Base-by-base conservation (phyloP, 2,329 filamentous ascomycete genomes). In the Magnaporthales sp. region DNA sequence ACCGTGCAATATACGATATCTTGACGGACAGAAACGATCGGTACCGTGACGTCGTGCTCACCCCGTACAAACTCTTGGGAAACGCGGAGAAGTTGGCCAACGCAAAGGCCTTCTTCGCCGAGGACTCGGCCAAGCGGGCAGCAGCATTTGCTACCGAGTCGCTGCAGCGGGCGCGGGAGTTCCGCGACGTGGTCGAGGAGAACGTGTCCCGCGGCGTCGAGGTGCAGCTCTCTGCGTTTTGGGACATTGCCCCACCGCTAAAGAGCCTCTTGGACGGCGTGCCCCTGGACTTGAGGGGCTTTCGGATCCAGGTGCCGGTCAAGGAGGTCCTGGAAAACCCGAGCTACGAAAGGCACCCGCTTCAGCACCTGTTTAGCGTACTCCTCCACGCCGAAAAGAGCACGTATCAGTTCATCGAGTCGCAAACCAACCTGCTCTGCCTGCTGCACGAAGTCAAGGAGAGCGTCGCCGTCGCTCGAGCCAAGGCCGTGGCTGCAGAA, bases 381-480 rank as follows among this genome's bases (percentile, higher is more conserved):
- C 83, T 99, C 9, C 85, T 89, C 6, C 94, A 98, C 73, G 90
- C 93, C 0, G 92, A 96, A 75, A 96, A 95, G 80, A 93, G 90
- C 72, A 94, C 92, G 9, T 96, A 97, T 74, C 95, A 98, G 76
- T 98, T 97, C 78, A 97, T 98, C 73, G 95, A 98, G 80, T 91
- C 89, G 7, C 94, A 98, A 80, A 94, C 88, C 31, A 97, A 97
- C 74, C 81, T 97, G 38, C 83, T 97, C 27, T 98, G 94, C 73
- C 81, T 98, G 51, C 79, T 97, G 67, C 95, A 97, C 73, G 93
- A 97, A 77, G 92, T 97, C 66, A 92, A 92, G 74, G 91, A 91
- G 66, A 89, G 89, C 0, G 87, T 91, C 1, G 89, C 91, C 74
- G 83, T 83, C 62, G 90, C 91, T 8, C 87, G 88, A 70, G 86